Evolutionary conservation across 192 early-diverging fungal species (phyloP).

Genomic region (Mortierella alpina): DNA sequence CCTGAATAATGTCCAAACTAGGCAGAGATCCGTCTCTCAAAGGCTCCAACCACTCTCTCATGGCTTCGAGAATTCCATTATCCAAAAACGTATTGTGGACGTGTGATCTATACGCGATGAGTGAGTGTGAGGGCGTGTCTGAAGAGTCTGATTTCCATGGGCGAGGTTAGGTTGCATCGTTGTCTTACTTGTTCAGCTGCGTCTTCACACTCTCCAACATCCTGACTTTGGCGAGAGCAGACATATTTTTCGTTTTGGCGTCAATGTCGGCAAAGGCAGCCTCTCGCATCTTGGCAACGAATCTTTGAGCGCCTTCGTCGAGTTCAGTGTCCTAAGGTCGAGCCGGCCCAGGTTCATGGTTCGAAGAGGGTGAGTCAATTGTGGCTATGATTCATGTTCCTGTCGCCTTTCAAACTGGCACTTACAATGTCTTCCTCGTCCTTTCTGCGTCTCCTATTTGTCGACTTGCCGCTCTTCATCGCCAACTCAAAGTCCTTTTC

Average conservation of each 20-base stretch:
- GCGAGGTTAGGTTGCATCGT: neutral
- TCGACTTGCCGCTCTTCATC: conserved; percentile 41
- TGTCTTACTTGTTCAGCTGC: conserved; percentile 66
- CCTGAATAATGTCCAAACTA: conserved; percentile 87
- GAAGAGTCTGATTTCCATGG: neutral
- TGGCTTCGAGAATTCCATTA: conserved; percentile 84
- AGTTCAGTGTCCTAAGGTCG: conserved; percentile 26
- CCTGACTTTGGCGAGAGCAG: conserved; percentile 77
- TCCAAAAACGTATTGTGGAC: conserved; percentile 83
- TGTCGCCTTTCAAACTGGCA: neutral
- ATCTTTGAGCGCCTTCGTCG: conserved; percentile 35
- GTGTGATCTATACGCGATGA: conserved; percentile 55
- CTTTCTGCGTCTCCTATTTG: conserved; percentile 34
- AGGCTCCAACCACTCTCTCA: conserved; percentile 92
- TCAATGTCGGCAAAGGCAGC: conserved; percentile 74
- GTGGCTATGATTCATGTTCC: neutral
- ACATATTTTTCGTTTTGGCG: conserved; percentile 65
- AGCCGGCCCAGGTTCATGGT: neutral
- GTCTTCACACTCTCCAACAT: conserved; percentile 66
- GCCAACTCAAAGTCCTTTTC: conserved; percentile 47
- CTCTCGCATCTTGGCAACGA: conserved; percentile 50
- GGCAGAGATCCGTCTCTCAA: conserved; percentile 89
- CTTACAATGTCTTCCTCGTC: conserved; percentile 44
- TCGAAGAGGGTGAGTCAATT: neutral
- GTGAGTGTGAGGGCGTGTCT: neutral